A percentile compares a stretch with the other conserved stretches of the same genome.
These are phyloP conservation scores for Hanseniaspora singularis DNA, from an alignment of 805 yeast genomes.

Conservation along the genomic window DNA sequence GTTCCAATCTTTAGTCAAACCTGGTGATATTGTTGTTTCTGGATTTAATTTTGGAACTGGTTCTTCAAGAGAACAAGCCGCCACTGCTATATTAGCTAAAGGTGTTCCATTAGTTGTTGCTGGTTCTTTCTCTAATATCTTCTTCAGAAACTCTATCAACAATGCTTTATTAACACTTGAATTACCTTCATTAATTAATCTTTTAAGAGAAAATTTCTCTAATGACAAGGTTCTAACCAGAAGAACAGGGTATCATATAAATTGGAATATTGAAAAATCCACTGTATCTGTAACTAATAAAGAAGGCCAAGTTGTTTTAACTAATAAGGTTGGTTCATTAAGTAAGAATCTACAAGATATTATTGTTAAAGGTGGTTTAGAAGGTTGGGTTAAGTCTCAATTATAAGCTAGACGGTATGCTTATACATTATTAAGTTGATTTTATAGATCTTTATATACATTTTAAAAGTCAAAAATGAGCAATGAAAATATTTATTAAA, in stretches of 20 bases:
- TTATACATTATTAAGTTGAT: background rate
- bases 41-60: conserved; percentile 98
- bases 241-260: conserved; percentile 87
- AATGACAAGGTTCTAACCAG: conserved; percentile 62
- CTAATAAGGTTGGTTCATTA: conserved; percentile 86
- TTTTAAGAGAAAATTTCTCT: conserved; percentile 56
- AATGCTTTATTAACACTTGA: conserved; percentile 90
- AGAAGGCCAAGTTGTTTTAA: conserved; percentile 36
- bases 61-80: conserved; percentile 97
- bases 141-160: conserved; percentile 90
- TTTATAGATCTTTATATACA: no score
- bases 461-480: no score
- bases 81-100: conserved; percentile 91
- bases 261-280: conserved; percentile 85
- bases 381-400: conserved; percentile 91
- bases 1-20: conserved; percentile 64
- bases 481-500: no score
- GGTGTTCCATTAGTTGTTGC: conserved; percentile 88
- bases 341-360: conserved; percentile 94
- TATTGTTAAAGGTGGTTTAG: conserved; percentile 92
- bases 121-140: conserved; percentile 95
- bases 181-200: conserved; percentile 72
- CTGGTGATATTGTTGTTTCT: conserved; percentile 80
- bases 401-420: background rate
- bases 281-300: conserved; percentile 67